Conservation (phyloP, 2,329 filamentous ascomycete species). For the Fusarium clavum region DNA sequence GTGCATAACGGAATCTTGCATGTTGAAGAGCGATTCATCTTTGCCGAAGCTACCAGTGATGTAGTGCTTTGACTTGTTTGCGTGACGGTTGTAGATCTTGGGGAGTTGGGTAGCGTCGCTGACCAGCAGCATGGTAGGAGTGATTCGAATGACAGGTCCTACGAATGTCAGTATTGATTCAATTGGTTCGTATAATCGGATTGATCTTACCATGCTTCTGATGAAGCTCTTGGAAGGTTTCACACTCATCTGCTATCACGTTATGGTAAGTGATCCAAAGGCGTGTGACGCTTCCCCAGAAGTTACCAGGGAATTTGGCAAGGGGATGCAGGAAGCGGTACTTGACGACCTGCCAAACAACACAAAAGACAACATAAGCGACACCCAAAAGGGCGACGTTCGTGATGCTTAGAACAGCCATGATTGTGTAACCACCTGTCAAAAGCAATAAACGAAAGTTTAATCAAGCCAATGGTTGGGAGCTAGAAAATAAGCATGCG, state of each 20-base stretch:
- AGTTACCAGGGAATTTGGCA: constrained; percentile 32
- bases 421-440: background rate
- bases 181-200: rapidly evolving
- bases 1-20: constrained; percentile 64
- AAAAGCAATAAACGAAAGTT: background rate
- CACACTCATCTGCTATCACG: constrained; percentile 30
- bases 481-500: constrained; percentile 16
- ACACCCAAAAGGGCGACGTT: constrained; percentile 18
- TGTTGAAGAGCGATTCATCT: constrained; percentile 67
- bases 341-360: constrained; percentile 22
- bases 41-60: constrained; percentile 68
- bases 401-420: constrained; percentile 23
- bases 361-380: constrained; percentile 13
- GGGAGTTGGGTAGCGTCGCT: constrained; percentile 63
- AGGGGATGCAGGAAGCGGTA: constrained; percentile 39
- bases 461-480: constrained; percentile 10
- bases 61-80: constrained; percentile 69
- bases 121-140: constrained; percentile 43
- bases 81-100: constrained; percentile 65
- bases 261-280: constrained; percentile 44
- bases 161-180: background rate
- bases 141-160: constrained; percentile 43
- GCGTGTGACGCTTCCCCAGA: constrained; percentile 33
- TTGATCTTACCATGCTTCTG: constrained; percentile 15
- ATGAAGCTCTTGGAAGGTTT: constrained; percentile 34